Percentiles rank a stretch among this genome's conserved stretches.
phyloP scores from a whole-genome alignment of 23 red algal species.

The Gracilariopsis chorda region DNA sequence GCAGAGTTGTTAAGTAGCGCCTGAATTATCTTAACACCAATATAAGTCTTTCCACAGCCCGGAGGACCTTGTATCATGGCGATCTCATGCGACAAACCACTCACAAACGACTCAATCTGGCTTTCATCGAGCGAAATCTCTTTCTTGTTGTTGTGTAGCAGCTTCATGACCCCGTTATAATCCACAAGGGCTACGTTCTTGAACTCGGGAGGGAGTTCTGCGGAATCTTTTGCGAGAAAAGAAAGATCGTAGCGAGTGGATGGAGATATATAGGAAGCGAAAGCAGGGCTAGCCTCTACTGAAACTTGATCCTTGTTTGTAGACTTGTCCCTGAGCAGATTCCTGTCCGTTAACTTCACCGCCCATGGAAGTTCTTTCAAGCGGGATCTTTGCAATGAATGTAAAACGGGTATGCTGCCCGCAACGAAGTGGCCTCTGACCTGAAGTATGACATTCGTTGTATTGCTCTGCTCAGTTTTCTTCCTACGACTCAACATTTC shows the following conservation, averaged over 20 bases:
- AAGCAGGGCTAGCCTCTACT: background rate
- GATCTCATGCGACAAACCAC: background rate
- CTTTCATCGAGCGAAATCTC: background rate
- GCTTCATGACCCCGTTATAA: background rate
- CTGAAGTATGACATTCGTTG: background rate
- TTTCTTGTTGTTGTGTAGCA: background rate
- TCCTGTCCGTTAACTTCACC: background rate
- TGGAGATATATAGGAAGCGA: background rate
- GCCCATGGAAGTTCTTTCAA: background rate
- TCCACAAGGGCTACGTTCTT: background rate
- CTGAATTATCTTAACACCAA: constrained; percentile 1
- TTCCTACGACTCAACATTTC: background rate
- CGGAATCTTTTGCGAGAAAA: background rate
- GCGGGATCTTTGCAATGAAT: background rate
- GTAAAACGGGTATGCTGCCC: background rate
- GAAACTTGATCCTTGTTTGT: background rate
- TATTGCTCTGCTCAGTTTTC: background rate
- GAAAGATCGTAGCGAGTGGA: constrained; percentile 2
- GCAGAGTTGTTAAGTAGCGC: background rate
- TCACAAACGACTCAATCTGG: constrained; percentile 2
- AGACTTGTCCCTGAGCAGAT: background rate
- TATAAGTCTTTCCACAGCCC: constrained; percentile 54
- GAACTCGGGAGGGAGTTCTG: background rate
- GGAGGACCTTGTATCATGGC: constrained; percentile 55
- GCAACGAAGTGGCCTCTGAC: background rate